Evolutionary conservation across 2,329 filamentous ascomycete species (phyloP).

Genomic region (Ceratocystis papillata): DNA sequence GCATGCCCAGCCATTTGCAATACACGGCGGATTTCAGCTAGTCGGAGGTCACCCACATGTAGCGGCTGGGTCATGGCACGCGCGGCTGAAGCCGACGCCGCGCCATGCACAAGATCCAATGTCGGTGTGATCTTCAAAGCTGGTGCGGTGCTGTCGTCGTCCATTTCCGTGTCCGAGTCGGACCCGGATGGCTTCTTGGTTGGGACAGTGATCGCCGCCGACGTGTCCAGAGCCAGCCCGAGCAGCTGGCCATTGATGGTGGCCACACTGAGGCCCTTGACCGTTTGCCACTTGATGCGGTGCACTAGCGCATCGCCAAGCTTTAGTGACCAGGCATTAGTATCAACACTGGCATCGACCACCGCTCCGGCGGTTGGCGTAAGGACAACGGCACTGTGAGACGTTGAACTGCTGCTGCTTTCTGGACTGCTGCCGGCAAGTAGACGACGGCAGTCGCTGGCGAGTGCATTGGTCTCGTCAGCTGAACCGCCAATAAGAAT

Average conservation of each 20-base stretch:
- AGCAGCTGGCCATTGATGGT: conserved; percentile 69
- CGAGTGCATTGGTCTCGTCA: conserved; percentile 67
- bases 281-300: conserved; percentile 87
- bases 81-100: conserved; percentile 57
- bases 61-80: conserved; percentile 62
- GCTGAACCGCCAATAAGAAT: conserved; percentile 77
- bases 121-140: conserved; percentile 35
- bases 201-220: conserved; percentile 22
- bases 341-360: conserved; percentile 90
- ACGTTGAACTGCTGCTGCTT: neutral
- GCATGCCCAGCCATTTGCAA: conserved; percentile 74
- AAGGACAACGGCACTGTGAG: conserved; percentile 58
- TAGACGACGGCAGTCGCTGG: conserved; percentile 66
- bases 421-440: conserved; percentile 41
- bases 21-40: conserved; percentile 75
- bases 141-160: conserved; percentile 22
- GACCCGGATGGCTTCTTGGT: conserved; percentile 21
- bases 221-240: conserved; percentile 31
- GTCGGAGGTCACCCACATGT: conserved; percentile 82
- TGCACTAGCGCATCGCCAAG: conserved; percentile 75
- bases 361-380: conserved; percentile 62
- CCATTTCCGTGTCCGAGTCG: conserved; percentile 23
- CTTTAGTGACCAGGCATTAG: conserved; percentile 93
- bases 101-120: conserved; percentile 50
- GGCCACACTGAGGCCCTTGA: conserved; percentile 78